These are phyloP conservation scores for Gossypium ekmanianum DNA, from an alignment of 345 rosid species.

Conservation along the genomic window DNA sequence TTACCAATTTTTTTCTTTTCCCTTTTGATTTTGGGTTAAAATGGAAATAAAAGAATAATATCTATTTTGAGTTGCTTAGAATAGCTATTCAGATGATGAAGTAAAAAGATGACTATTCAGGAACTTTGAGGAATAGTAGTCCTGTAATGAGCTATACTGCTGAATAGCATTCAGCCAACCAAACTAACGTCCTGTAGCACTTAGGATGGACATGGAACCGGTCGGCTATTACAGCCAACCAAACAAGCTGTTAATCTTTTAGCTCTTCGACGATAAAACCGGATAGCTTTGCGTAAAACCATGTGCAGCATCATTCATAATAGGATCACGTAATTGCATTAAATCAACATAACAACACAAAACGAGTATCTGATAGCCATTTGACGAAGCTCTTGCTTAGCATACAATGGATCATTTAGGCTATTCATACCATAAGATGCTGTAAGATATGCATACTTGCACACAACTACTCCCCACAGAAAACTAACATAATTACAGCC, in stretches of 20 bases:
- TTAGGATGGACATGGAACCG: no score
- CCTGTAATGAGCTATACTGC: no score
- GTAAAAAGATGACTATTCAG: no score
- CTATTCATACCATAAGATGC: background rate
- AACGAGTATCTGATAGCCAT: background rate
- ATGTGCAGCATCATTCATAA: constrained; percentile 2
- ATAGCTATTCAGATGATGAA: no score
- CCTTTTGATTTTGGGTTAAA: no score
- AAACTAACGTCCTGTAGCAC: no score
- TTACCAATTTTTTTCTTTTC: no score
- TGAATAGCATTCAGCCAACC: no score
- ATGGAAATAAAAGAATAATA: no score
- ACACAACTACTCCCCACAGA: background rate
- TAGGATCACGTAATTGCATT: background rate
- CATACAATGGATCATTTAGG: background rate
- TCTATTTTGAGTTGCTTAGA: no score
- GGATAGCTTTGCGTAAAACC: background rate
- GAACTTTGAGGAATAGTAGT: no score
- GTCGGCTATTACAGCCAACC: no score
- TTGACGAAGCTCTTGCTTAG: background rate
- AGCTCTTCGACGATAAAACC: background rate
- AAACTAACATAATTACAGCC: constrained; percentile 9
- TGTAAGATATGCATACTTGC: background rate
- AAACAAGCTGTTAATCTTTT: background rate
- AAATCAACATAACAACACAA: background rate